Conservation (phyloP, 2,329 filamentous ascomycete species). For the Trichoderma hamatum region DNA sequence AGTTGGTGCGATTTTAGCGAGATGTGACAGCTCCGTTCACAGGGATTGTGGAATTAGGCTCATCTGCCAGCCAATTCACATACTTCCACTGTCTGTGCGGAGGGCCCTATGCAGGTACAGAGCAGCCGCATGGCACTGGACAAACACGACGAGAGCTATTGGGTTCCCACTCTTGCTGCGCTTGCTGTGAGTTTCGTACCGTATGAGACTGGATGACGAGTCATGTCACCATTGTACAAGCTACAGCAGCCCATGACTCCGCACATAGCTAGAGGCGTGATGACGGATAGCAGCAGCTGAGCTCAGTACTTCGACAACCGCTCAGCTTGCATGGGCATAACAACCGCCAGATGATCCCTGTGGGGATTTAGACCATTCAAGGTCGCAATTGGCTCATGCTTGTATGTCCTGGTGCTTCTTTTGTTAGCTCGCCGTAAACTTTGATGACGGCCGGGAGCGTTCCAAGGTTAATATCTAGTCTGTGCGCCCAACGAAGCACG, state of each 20-base stretch:
- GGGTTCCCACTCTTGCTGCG: neutral
- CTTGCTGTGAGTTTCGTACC: neutral
- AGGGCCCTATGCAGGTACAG: neutral
- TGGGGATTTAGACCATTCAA: neutral
- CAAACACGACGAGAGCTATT: neutral
- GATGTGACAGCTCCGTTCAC: conserved; percentile 19
- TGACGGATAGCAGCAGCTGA: neutral
- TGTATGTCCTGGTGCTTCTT: neutral
- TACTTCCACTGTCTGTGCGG: neutral
- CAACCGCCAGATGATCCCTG: neutral
- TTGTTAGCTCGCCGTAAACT: neutral
- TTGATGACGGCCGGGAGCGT: neutral
- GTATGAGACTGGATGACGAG: neutral
- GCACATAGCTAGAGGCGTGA: neutral
- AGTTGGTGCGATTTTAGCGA: conserved; percentile 2
- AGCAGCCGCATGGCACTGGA: neutral
- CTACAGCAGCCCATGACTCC: neutral
- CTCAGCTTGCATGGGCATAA: neutral
- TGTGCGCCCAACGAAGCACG: neutral
- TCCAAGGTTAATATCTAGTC: neutral
- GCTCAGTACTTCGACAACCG: neutral
- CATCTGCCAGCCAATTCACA: neutral
- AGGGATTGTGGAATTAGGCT: conserved; percentile 2
- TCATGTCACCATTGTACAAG: neutral
- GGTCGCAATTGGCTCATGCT: neutral